Percentiles rank a stretch among this genome's conserved stretches.
Conservation (phyloP, 2,329 filamentous ascomycete species). For the Trichophyton mentagrophytes region DNA sequence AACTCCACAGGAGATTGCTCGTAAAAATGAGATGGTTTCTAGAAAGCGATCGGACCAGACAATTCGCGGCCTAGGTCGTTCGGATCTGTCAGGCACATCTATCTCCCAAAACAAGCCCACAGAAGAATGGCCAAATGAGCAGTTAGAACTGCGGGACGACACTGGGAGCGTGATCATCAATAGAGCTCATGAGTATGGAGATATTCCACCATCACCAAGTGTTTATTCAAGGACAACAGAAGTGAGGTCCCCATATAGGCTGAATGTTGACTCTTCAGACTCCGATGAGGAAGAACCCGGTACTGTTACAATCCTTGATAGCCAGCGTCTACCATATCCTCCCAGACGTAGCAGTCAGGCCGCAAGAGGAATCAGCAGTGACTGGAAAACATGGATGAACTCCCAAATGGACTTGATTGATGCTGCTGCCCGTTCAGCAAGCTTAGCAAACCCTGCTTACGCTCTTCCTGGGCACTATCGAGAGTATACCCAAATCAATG, state of each 20-base stretch:
- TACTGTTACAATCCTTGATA: constrained; percentile 16
- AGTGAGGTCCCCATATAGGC: constrained; percentile 14
- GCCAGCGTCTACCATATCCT: constrained; percentile 10
- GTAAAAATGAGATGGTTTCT: constrained; percentile 15
- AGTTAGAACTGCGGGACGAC: constrained; percentile 5
- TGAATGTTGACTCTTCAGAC: constrained; percentile 6
- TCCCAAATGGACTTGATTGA: constrained; percentile 16
- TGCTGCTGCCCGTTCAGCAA: not conserved
- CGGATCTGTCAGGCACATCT: not conserved
- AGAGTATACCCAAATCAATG: constrained; percentile 20
- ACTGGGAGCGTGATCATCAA: constrained; percentile 12
- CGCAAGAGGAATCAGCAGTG: constrained; percentile 8
- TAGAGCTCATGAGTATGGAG: not conserved
- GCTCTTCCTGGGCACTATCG: constrained; percentile 15
- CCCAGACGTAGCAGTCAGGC: not conserved
- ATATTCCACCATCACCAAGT: constrained; percentile 19
- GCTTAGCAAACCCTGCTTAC: not conserved
- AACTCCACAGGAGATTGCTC: constrained; percentile 15
- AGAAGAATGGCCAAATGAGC: not conserved
- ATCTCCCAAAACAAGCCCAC: not conserved
- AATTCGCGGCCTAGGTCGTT: not conserved
- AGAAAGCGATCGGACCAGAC: not conserved
- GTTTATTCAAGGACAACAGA: constrained; percentile 24
- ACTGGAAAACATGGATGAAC: constrained; percentile 18
- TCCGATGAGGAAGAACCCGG: constrained; percentile 13